Evolutionary conservation across 495 filamentous ascomycete genomes (phyloP).

Genomic region (Penicillium verhagenii): DNA sequence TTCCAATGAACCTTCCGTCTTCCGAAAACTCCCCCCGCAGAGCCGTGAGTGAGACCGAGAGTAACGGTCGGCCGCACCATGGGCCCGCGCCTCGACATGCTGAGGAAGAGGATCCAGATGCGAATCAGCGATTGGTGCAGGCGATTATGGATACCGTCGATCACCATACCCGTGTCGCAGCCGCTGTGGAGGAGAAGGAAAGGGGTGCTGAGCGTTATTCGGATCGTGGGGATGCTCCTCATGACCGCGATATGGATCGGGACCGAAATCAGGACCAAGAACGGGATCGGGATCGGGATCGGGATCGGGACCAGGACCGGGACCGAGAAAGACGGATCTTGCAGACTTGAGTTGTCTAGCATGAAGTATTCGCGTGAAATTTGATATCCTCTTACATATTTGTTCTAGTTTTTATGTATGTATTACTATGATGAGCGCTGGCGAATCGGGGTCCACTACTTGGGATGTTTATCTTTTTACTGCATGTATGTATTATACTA

Average conservation of each 20-base stretch:
- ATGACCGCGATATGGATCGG: conserved; percentile 10
- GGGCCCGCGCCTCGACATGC: conserved; percentile 14
- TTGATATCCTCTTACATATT: not conserved
- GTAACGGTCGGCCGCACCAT: conserved; percentile 17
- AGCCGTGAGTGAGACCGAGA: conserved; percentile 43
- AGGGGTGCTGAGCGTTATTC: conserved; percentile 20
- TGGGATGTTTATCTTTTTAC: not conserved
- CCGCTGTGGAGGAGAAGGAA: conserved; percentile 35
- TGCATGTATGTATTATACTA: not conserved
- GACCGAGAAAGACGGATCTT: conserved; percentile 7
- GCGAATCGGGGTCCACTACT: not conserved
- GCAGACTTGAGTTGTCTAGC: not conserved
- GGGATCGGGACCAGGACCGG: conserved; percentile 34
- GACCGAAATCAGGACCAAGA: conserved; percentile 13
- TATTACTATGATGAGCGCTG: not conserved
- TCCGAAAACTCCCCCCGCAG: conserved; percentile 37
- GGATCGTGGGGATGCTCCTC: conserved; percentile 9
- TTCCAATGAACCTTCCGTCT: conserved; percentile 10
- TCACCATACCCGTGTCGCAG: conserved; percentile 38
- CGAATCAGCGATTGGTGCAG: conserved; percentile 47
- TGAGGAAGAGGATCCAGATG: conserved; percentile 46
- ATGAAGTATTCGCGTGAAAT: not conserved
- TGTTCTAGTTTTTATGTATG: no score
- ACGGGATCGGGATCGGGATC: conserved; percentile 21
- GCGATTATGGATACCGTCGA: conserved; percentile 48